These are phyloP conservation scores for Atalantia buxifolia DNA, from an alignment of 345 rosid species.

Conservation along the genomic window DNA sequence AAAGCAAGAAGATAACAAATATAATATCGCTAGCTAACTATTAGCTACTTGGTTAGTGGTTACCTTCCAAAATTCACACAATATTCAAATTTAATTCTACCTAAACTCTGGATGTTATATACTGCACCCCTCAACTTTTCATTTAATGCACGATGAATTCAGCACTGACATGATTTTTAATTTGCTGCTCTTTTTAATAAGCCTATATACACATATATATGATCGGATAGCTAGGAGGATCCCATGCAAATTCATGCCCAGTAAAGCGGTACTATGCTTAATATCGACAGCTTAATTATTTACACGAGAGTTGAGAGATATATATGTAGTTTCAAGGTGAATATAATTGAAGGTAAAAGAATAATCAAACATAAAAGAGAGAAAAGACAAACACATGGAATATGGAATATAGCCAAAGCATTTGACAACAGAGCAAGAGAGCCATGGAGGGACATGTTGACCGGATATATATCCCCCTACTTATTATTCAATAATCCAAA, in stretches of 20 bases:
- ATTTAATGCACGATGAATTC: not conserved
- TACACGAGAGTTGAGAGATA: no score
- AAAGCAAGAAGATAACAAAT: conserved; percentile 9
- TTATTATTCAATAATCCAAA: conserved; percentile 26
- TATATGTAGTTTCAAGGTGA: no score
- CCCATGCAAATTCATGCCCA: no score
- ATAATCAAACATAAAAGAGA: not conserved
- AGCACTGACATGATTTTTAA: no score
- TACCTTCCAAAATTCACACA: conserved; percentile 5
- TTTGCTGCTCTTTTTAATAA: no score
- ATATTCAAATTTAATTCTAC: conserved; percentile 3
- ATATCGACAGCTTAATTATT: no score
- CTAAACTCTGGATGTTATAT: not conserved
- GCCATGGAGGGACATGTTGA: conserved; percentile 53
- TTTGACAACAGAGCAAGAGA: conserved; percentile 47
- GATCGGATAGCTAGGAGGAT: no score
- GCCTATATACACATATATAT: no score
- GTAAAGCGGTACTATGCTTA: no score
- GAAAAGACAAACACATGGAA: conserved; percentile 90
- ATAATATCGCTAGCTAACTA: not conserved
- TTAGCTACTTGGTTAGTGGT: not conserved
- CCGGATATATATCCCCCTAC: conserved; percentile 34
- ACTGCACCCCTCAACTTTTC: not conserved
- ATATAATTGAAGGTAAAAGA: no score
- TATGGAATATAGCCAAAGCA: conserved; percentile 64